phyloP scores from a whole-genome alignment of 495 filamentous ascomycete species.

The Neurospora discreta region DNA sequence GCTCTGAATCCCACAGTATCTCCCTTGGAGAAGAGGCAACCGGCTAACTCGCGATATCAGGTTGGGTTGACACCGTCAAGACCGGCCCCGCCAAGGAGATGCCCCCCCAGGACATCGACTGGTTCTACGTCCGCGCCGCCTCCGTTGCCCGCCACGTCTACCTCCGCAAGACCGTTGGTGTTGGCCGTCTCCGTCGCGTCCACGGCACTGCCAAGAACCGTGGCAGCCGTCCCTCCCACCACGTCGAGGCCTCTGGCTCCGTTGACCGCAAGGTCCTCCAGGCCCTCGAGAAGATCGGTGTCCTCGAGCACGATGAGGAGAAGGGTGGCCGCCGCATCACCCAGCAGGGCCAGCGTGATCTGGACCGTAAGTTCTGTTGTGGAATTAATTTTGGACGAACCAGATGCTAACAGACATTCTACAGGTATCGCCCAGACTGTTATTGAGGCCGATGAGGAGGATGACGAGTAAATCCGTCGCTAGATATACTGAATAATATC shows the following conservation, averaged over 20 bases:
- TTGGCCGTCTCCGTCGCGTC: constrained; percentile 66
- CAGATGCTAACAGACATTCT: background rate
- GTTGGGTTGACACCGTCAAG: constrained; percentile 99
- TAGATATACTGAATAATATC: constrained; percentile 1
- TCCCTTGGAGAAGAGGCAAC: constrained; percentile 3
- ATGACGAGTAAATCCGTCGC: constrained; percentile 41
- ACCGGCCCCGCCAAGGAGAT: constrained; percentile 92
- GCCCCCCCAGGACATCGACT: constrained; percentile 91
- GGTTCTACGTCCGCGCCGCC: constrained; percentile 98
- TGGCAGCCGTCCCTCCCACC: constrained; percentile 78
- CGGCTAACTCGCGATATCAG: constrained; percentile 26
- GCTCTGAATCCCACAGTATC: constrained; percentile 11
- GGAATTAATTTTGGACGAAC: too few relatives aligned
- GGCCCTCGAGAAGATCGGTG: constrained; percentile 96
- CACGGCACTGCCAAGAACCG: constrained; percentile 97
- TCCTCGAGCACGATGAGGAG: constrained; percentile 91
- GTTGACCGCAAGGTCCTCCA: constrained; percentile 96
- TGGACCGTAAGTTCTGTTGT: constrained; percentile 57
- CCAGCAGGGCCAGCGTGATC: constrained; percentile 93
- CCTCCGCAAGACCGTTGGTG: constrained; percentile 97
- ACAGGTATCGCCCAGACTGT: constrained; percentile 62
- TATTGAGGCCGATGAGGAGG: constrained; percentile 57
- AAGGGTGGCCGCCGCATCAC: constrained; percentile 96
- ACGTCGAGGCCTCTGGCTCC: constrained; percentile 87
- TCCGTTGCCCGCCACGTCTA: constrained; percentile 96